Evolutionary conservation across 225 moss, liverwort and hornwort species (phyloP).

Genomic region (Asterella californica): DNA sequence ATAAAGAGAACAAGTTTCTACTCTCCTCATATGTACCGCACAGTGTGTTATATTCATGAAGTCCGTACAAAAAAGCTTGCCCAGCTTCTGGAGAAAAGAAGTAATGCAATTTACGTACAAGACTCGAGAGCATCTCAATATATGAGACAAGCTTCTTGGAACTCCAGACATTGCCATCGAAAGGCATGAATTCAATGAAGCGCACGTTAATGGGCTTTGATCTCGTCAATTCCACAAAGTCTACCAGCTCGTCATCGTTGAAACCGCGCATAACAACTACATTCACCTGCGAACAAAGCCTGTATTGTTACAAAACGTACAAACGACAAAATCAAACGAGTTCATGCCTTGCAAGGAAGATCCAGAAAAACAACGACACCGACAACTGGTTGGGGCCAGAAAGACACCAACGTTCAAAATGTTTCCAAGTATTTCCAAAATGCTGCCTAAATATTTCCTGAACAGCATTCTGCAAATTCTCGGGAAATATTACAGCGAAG

Average conservation of each 20-base stretch:
- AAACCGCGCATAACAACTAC: constrained; percentile 90
- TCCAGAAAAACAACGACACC: no score
- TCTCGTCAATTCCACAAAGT: constrained; percentile 94
- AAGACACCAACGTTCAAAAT: no score
- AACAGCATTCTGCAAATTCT: no score
- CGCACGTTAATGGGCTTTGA: constrained; percentile 84
- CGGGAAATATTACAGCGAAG: no score
- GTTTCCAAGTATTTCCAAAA: no score
- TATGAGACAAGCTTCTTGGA: constrained; percentile 96
- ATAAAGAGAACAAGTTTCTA: neutral
- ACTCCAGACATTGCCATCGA: constrained; percentile 99
- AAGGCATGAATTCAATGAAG: constrained; percentile 99
- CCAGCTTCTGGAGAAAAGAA: constrained; percentile 6
- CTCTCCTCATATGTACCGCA: neutral
- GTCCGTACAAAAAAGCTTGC: neutral
- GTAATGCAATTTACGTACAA: constrained; percentile 41
- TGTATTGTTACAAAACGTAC: neutral
- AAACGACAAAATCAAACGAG: no score
- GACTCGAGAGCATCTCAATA: constrained; percentile 67
- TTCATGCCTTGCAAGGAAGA: no score
- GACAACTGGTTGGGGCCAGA: no score
- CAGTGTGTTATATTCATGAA: neutral
- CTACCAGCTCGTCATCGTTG: constrained; percentile 90
- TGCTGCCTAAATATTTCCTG: no score
- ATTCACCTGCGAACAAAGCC: constrained; percentile 57